Evolutionary conservation across 768 basidiomycete species (phyloP).

Genomic region (Suillus weaverae): DNA sequence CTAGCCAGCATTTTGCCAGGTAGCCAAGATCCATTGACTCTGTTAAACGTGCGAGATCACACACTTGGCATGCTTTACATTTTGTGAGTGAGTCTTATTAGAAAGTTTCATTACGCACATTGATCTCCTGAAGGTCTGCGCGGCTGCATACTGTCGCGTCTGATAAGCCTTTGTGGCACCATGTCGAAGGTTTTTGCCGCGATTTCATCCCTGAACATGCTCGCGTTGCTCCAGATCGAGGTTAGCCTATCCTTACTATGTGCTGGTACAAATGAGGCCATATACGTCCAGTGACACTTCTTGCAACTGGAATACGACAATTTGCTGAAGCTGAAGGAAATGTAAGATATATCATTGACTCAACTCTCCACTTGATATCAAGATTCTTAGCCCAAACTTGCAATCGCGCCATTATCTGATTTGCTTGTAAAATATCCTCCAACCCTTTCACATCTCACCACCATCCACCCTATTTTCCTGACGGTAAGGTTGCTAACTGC

Average conservation of each 20-base stretch:
- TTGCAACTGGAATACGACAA: constrained; percentile 64
- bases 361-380: constrained; percentile 19
- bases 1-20: constrained; percentile 52
- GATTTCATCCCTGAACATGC: constrained; percentile 65
- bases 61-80: constrained; percentile 72
- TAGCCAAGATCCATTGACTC: constrained; percentile 66
- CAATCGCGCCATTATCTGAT: constrained; percentile 58
- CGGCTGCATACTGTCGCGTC: constrained; percentile 45
- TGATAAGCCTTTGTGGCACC: constrained; percentile 39
- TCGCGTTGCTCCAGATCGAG: constrained; percentile 66
- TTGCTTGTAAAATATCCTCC: constrained; percentile 66
- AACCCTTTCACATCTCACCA: constrained; percentile 58
- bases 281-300: constrained; percentile 50
- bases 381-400: constrained; percentile 37
- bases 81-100: constrained; percentile 48
- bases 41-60: constrained; percentile 55
- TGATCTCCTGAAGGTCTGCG: constrained; percentile 48
- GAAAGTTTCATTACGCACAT: neutral
- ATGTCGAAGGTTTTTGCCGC: constrained; percentile 59
- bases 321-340: constrained; percentile 49
- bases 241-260: constrained; percentile 33
- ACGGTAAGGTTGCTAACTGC: constrained; percentile 40
- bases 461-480: constrained; percentile 69
- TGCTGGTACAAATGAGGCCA: constrained; percentile 9
- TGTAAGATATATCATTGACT: constrained; percentile 39